Evolutionary conservation across 257 asterid genomes (phyloP), one percentile per base, ranked within the genome.

Genomic region (Nicotiana paniculata): DNA sequence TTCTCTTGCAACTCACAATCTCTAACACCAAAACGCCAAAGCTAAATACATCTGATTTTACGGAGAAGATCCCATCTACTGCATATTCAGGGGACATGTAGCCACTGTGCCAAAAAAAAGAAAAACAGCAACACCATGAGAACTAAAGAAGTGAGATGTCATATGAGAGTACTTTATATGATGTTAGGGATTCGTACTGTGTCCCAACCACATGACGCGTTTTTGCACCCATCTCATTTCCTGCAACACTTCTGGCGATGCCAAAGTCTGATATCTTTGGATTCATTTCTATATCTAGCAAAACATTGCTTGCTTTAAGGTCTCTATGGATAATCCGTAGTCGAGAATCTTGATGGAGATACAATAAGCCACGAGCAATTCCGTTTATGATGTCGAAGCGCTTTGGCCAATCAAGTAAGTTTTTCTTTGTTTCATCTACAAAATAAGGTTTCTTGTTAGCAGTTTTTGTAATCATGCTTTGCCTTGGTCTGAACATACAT

Each of bases 51-150:
- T 86, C 87, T 30, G 89, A 86, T 81, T 86, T 86, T 64, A 86
- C 85, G 1, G 89, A 86, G 53, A 86, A 83, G 4, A 86, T 24
- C 39, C 89, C 87, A 70, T 86, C 85, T 11, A 79, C 48, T 12
- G 86, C 87, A 51, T 86, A 86, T 81, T 86, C 87, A 4, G 89
- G 89, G 58, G 89, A 67, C 89, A 86, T 83, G 11, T 86, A 86
- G 51, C 87, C 89, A 32, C 89, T 86, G 76, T 84, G 82, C 32
- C 21, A 43, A 43, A 32, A 32, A 32, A 2, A 32, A 30, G 2
- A 30, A 30, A 30, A 1, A 70, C 21, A 39, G n/a, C 5, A 70
- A n/a, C 37, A 43, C 21, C 21, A 21, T 2, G 18, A 43, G 78
- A 12, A 70, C 39, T 70, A 43, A 37, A 69, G 37, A 70, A 46